Percentiles rank a stretch among this genome's conserved stretches.
These are phyloP conservation scores for Tilletia caries DNA, from an alignment of 1,284 basidiomycete species.

Conservation along the genomic window DNA sequence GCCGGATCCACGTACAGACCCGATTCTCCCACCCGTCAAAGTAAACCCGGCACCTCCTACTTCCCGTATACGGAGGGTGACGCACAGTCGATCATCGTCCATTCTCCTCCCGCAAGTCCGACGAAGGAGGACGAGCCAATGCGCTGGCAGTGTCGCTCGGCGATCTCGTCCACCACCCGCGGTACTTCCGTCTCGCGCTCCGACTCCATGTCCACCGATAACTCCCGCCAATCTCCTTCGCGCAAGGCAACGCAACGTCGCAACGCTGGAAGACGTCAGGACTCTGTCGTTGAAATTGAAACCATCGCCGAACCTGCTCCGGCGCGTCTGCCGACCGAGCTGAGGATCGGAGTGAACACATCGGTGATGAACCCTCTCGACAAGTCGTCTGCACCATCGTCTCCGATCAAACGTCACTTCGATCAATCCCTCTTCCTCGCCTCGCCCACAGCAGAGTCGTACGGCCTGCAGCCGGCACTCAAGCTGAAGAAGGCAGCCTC, in stretches of 20 bases:
- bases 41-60: constrained; percentile 2
- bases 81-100: not conserved
- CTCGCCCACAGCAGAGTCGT: not conserved
- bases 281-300: constrained; percentile 2
- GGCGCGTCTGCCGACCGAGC: not conserved
- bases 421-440: constrained; percentile 1
- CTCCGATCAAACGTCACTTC: not conserved
- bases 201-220: not conserved
- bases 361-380: not conserved
- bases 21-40: not conserved
- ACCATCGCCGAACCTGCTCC: not conserved
- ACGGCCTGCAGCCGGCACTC: not conserved
- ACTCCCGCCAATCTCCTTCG: not conserved
- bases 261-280: not conserved
- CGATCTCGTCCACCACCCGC: constrained; percentile 3
- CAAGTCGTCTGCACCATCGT: not conserved
- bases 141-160: constrained; percentile 7
- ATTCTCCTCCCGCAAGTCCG: constrained; percentile 4
- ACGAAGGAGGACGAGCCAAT: constrained; percentile 11
- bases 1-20: constrained; percentile 1
- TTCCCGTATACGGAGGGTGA: not conserved
- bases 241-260: constrained; percentile 1
- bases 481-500: not conserved
- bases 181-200: not conserved
- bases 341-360: constrained; percentile 3